Evolutionary conservation across 805 yeast species (phyloP), one percentile per base, ranked within the genome.

Genomic region (Helenozyma baotianmanensis): DNA sequence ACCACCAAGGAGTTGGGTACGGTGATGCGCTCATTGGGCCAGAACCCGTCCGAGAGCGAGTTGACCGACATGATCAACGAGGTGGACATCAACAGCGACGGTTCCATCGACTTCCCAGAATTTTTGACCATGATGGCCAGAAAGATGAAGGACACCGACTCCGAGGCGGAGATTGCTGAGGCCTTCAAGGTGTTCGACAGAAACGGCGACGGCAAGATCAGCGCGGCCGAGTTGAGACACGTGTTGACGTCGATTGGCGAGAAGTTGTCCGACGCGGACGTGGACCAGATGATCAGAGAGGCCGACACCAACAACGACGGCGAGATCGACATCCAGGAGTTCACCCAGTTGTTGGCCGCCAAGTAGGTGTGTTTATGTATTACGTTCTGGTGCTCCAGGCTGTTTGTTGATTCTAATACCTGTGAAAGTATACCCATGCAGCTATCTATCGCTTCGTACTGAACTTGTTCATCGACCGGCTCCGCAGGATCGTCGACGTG

Each of bases 1-100:
- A 87, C 96, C 38, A 85, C 96, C 50, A 77, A 85, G 54, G 98
- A 92, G 66, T 74, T 92, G 48, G 97, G 97, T 45, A 88, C 96
- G 4, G 98, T 92, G 33, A 92, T 92, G 98, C 82, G 98, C 68
- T 86, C 97, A n/a, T 72, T 92, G 55, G 98, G 98, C 32, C 92
- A 88, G 63, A 90, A 90, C 54, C 98, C 98, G 23, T 80, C 95
- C 31, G 97, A 92, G 62, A 80, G 88, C 46, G 98, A 92, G 63
- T 82, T 92, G 52, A 84, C 92, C 36, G 98, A 92, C 59, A 80
- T 92, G 82, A 86, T 92, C 72, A 90, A 90, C 60, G 98, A 92
- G 65, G 95, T 92, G 33, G 98, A 92, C 61, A 82, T 82, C 42
- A 92, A 92, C 67, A 90, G 90, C 50, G 95, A 92, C 64, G 96